phyloP scores from a whole-genome alignment of 2,329 filamentous ascomycete genomes.

The Aspergillus japonicus region DNA sequence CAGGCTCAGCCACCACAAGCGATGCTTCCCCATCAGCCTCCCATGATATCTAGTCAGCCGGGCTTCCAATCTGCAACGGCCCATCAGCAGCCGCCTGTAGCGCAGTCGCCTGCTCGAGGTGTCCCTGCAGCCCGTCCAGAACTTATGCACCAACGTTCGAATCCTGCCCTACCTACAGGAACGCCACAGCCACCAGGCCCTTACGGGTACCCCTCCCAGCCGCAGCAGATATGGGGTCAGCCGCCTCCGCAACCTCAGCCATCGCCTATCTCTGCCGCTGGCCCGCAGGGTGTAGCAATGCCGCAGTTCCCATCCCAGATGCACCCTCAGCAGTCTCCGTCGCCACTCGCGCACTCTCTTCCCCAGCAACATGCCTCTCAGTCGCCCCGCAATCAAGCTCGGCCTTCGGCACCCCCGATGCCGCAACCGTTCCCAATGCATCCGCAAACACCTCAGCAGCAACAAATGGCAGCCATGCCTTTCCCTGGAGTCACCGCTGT shows the following conservation, averaged over 20 bases:
- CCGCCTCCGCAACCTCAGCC: conserved; percentile 63
- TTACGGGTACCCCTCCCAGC: conserved; percentile 59
- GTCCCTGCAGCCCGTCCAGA: conserved; percentile 62
- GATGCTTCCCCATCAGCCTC: conserved; percentile 43
- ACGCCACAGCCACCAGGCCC: conserved; percentile 43
- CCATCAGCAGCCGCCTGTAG: conserved; percentile 42
- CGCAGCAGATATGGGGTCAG: conserved; percentile 68
- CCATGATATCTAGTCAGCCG: conserved; percentile 53
- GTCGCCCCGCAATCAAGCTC: conserved; percentile 44
- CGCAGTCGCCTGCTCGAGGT: conserved; percentile 70
- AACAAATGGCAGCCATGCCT: conserved; percentile 38
- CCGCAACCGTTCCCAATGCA: conserved; percentile 39
- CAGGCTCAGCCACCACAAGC: conserved; percentile 35
- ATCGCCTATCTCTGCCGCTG: conserved; percentile 48
- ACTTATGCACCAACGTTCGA: conserved; percentile 66
- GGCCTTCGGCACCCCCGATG: conserved; percentile 38
- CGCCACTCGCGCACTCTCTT: conserved; percentile 35
- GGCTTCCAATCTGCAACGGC: conserved; percentile 65
- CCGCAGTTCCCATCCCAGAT: conserved; percentile 44
- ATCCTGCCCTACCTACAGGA: conserved; percentile 55
- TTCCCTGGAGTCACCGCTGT: conserved; percentile 34
- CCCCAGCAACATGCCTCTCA: conserved; percentile 41
- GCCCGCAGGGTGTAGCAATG: conserved; percentile 41
- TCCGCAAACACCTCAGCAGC: conserved; percentile 35
- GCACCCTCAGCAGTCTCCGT: conserved; percentile 36